Evolutionary conservation across 208 protist species (phyloP).

Genomic region (Acanthamoeba culbertsoni): DNA sequence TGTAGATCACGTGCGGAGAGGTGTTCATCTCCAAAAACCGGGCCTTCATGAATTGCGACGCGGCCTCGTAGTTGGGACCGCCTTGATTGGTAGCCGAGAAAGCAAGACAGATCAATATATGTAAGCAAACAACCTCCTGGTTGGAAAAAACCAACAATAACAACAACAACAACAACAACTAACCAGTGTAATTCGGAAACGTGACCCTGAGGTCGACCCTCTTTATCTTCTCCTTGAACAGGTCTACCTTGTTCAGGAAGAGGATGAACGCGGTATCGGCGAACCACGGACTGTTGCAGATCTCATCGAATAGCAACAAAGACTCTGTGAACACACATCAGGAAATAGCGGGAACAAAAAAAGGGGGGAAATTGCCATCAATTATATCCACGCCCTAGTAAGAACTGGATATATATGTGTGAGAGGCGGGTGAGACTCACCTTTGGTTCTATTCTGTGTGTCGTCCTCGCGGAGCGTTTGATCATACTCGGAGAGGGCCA

Average conservation of each 20-base stretch:
- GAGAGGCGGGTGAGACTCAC: constrained; percentile 54
- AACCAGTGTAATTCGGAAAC: constrained; percentile 83
- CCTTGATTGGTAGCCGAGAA: constrained; percentile 56
- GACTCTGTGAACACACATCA: constrained; percentile 61
- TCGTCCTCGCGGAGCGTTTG: constrained; percentile 81
- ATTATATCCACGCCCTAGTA: no score
- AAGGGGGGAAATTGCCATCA: no score
- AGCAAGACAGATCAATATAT: not conserved
- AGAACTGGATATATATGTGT: no score
- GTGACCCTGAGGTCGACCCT: constrained; percentile 74
- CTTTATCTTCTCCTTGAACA: constrained; percentile 86
- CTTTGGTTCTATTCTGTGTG: constrained; percentile 83
- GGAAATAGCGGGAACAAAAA: no score
- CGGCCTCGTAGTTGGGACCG: constrained; percentile 71
- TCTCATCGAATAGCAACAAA: constrained; percentile 86
- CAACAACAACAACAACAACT: not conserved
- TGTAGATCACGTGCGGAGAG: constrained; percentile 76
- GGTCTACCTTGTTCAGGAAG: constrained; percentile 88
- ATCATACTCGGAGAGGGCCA: constrained; percentile 77
- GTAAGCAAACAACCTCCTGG: no score
- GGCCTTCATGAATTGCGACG: constrained; percentile 76
- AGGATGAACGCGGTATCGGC: constrained; percentile 83
- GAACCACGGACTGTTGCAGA: constrained; percentile 86
- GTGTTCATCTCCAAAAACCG: constrained; percentile 78
- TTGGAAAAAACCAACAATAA: not conserved